phyloP scores from a whole-genome alignment of 371 early-diverging fungal species.

The Mucor irregularis region DNA sequence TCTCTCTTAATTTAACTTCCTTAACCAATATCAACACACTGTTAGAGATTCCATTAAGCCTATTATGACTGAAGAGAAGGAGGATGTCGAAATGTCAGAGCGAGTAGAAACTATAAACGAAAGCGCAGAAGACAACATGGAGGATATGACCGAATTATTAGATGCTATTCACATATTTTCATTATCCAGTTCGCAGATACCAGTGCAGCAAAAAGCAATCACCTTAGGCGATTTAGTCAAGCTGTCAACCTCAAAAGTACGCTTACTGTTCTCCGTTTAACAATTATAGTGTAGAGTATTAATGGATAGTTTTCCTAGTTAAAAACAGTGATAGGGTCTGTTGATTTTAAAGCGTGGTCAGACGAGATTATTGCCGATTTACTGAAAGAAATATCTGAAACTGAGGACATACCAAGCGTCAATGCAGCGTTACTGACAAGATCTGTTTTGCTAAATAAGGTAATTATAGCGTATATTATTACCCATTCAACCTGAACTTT shows the following conservation, averaged over 20 bases:
- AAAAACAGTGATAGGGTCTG: background rate
- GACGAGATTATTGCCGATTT: slow-evolving; percentile 13
- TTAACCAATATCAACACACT: slow-evolving; percentile 1
- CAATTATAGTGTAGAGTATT: background rate
- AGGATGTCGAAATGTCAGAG: background rate
- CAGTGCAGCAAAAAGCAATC: background rate
- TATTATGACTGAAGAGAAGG: slow-evolving; percentile 3
- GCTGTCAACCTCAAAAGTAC: slow-evolving; percentile 1
- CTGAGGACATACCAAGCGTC: background rate
- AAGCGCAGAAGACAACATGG: background rate
- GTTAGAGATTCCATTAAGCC: background rate
- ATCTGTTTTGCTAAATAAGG: slow-evolving; percentile 8
- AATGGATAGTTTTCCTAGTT: background rate
- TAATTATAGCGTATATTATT: background rate
- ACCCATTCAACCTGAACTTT: too few species aligned
- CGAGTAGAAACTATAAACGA: background rate
- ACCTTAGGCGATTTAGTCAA: background rate
- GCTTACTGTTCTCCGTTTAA: background rate
- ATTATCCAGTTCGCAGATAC: slow-evolving; percentile 2
- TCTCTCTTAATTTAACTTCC: background rate
- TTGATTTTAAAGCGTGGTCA: slow-evolving; percentile 21
- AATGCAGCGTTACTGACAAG: slow-evolving; percentile 2
- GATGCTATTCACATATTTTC: background rate
- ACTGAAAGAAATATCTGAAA: background rate
- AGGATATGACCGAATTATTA: background rate